phyloP scores from a whole-genome alignment of 1,284 basidiomycete species.

The Marasmius sp. region DNA sequence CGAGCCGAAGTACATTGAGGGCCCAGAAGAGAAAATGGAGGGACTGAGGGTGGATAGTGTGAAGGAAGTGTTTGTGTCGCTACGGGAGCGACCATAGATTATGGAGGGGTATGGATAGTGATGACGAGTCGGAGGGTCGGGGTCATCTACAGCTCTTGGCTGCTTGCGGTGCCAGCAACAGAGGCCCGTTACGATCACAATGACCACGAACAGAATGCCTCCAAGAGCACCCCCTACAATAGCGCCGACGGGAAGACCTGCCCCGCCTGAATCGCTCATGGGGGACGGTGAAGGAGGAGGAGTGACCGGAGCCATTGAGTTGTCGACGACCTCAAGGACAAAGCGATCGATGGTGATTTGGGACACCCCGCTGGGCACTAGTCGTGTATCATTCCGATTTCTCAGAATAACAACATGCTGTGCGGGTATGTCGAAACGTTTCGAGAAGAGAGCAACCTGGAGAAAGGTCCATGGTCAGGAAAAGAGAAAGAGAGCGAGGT shows the following conservation, averaged over 20 bases:
- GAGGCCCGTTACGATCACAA: neutral
- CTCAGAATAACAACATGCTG: neutral
- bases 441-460: slow-evolving; percentile 17
- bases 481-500: neutral
- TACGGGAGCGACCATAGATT: no score
- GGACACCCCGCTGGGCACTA: slow-evolving; percentile 19
- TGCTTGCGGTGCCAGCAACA: neutral
- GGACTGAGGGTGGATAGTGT: no score
- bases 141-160: no score
- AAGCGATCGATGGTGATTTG: slow-evolving; percentile 28
- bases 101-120: no score
- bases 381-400: neutral
- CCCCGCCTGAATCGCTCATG: neutral
- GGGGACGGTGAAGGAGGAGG: neutral
- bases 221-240: slow-evolving; percentile 6
- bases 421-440: neutral
- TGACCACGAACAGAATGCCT: neutral
- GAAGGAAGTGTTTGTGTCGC: no score
- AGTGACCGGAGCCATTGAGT: neutral
- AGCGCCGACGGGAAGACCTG: neutral
- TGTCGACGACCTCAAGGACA: slow-evolving; percentile 19
- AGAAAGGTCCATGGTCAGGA: slow-evolving; percentile 21
- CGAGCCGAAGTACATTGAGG: no score
- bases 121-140: no score
- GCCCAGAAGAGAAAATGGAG: no score